Conservation (phyloP, 2,329 filamentous ascomycete species). For the Xylariaceae sp. region DNA sequence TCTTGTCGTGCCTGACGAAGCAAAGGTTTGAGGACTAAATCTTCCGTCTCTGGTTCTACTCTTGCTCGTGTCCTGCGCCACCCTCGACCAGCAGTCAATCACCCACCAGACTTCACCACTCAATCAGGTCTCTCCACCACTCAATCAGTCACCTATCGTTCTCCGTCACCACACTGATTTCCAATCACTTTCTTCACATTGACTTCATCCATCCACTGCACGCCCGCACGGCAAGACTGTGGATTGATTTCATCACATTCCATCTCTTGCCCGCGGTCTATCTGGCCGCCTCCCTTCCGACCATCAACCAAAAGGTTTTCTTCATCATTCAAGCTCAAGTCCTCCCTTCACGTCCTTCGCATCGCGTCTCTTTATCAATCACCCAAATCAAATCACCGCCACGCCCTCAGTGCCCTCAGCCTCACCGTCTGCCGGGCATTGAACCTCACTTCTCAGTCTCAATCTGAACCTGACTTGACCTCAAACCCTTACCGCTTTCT, state of each 20-base stretch:
- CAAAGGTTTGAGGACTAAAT: conserved; percentile 36
- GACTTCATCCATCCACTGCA: conserved; percentile 23
- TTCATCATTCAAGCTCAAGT: neutral
- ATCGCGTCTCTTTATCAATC: conserved; percentile 12
- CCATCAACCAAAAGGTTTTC: conserved; percentile 1
- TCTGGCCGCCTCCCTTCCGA: conserved; percentile 4
- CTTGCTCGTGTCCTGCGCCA: conserved; percentile 22
- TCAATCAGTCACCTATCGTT: conserved; percentile 3
- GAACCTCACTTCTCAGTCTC: conserved; percentile 14
- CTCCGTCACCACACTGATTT: conserved; percentile 17
- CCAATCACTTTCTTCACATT: conserved; percentile 20
- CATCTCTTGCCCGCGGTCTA: conserved; percentile 1
- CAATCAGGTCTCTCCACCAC: neutral
- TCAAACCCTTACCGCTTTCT: conserved; percentile 22
- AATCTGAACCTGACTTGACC: neutral
- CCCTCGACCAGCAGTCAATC: neutral
- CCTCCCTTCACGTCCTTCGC: conserved; percentile 3
- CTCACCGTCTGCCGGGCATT: conserved; percentile 9
- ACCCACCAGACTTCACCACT: too few species aligned
- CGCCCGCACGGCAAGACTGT: conserved; percentile 1
- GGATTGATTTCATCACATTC: conserved; percentile 20
- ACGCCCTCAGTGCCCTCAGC: conserved; percentile 11
- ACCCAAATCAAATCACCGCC: conserved; percentile 12
- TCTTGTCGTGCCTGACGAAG: conserved; percentile 29
- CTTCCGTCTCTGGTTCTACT: conserved; percentile 32